phyloP scores from a whole-genome alignment of 2,329 filamentous ascomycete species.

The Bimuria novae-zelandiae region DNA sequence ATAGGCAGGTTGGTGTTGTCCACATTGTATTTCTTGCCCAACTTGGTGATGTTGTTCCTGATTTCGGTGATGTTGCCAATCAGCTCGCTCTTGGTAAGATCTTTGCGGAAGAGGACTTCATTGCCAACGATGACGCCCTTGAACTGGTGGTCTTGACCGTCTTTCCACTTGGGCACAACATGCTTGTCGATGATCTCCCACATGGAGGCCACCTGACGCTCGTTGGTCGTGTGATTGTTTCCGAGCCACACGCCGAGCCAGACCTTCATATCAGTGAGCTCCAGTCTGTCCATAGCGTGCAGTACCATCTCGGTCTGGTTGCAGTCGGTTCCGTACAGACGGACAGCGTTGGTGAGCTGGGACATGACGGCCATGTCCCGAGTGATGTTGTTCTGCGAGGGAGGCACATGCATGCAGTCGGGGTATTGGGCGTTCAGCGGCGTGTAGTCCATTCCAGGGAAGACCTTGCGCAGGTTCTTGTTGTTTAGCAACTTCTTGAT shows the following conservation, averaged over 20 bases:
- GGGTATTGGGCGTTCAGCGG: slow-evolving; percentile 90
- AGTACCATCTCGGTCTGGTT: slow-evolving; percentile 96
- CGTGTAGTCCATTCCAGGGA: slow-evolving; percentile 94
- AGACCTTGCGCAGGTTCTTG: slow-evolving; percentile 82
- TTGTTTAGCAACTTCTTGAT: slow-evolving; percentile 85
- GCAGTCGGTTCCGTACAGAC: slow-evolving; percentile 94
- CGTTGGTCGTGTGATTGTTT: slow-evolving; percentile 79
- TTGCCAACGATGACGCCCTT: slow-evolving; percentile 68
- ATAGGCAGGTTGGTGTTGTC: slow-evolving; percentile 73
- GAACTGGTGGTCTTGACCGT: slow-evolving; percentile 57
- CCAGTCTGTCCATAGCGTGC: slow-evolving; percentile 75
- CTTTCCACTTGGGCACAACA: background rate
- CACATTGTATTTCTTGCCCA: slow-evolving; percentile 47
- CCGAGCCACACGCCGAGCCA: slow-evolving; percentile 97
- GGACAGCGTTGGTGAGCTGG: slow-evolving; percentile 84
- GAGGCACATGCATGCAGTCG: slow-evolving; percentile 74
- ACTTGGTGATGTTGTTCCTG: slow-evolving; percentile 63
- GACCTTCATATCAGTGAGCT: slow-evolving; percentile 78
- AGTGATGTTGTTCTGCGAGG: slow-evolving; percentile 93
- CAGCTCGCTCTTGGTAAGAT: slow-evolving; percentile 69
- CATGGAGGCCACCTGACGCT: slow-evolving; percentile 80
- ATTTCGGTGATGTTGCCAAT: slow-evolving; percentile 67
- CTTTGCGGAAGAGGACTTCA: slow-evolving; percentile 64
- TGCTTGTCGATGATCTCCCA: slow-evolving; percentile 74
- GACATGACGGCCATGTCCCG: slow-evolving; percentile 87